Evolutionary conservation across 2,329 filamentous ascomycete genomes (phyloP), one percentile per base, ranked within the genome.

Genomic region (Exutisphaerella laricina): DNA sequence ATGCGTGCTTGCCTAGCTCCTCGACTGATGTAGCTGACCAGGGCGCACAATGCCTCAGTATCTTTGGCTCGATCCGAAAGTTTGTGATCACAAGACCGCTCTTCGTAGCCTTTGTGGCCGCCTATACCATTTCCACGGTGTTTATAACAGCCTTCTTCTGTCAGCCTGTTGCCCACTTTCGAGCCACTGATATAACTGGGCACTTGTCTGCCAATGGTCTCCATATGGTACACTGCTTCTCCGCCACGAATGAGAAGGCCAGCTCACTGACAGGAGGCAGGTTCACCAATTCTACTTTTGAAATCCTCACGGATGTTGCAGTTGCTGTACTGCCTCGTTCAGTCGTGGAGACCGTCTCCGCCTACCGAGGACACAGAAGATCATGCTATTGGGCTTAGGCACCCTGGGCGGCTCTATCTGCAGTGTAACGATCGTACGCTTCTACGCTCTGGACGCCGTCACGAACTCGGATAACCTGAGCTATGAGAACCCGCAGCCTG

Each of bases 241-340:
- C 4, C 20, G 5, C 4, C 34, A 6, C 5, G 2, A 9, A 8
- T n/a, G 4, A 4, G 1, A 21, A 22, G 10, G 10, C 12, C 17
- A 14, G 10, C 36, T 39, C 12, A 39, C 36, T 16, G n/a, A 8
- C 23, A 8, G n/a, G n/a, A n/a, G n/a, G 10, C 37, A 39, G 37
- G 37, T 26, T 39, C 14, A 23, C 33, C 31, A 60, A 61, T 42
- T 54, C 59, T 12, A 50, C 47, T 8, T 46, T 57, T 20, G 63
- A 62, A 43, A 58, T 63, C 20, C 26, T 58, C 14, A 63, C 59
- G 4, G 62, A 64, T 45, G 48, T 64, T 35, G 45, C 53, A 6
- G 54, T 64, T 32, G 57, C 59, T 23, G 28, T 55, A 6, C 50
- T 65, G 8, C 62, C 62, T 1, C 45, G 64, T 2, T 59, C 57